Conservation (phyloP, 352 stramenopile genomes). For the Phytopythium mirpurense region DNA sequence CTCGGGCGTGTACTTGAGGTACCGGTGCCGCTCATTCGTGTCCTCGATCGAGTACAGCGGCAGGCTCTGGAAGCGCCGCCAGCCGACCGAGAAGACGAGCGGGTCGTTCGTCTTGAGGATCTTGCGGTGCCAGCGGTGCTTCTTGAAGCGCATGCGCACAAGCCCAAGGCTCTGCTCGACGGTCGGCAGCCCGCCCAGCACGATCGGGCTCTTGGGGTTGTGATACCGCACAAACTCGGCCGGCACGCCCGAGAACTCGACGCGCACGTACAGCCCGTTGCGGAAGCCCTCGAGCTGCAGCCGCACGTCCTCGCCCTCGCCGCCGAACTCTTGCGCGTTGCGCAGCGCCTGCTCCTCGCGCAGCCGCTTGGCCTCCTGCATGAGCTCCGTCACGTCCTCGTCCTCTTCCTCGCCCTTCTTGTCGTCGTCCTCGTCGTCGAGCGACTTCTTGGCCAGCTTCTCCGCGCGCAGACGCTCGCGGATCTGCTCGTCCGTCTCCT, state of each 20-base stretch:
- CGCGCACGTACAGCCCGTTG: slow-evolving; percentile 96
- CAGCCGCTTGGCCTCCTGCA: slow-evolving; percentile 76
- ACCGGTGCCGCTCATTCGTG: slow-evolving; percentile 94
- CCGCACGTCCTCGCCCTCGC: slow-evolving; percentile 91
- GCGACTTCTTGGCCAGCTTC: slow-evolving; percentile 89
- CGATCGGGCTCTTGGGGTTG: slow-evolving; percentile 81
- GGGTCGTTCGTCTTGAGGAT: slow-evolving; percentile 99
- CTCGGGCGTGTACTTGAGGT: slow-evolving; percentile 99
- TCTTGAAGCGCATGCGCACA: slow-evolving; percentile 97
- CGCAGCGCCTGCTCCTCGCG: slow-evolving; percentile 75
- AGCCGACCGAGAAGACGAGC: slow-evolving; percentile 98
- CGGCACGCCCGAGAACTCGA: slow-evolving; percentile 94
- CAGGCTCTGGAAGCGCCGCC: slow-evolving; percentile 98
- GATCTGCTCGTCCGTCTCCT: slow-evolving; percentile 80
- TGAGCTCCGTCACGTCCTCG: slow-evolving; percentile 83
- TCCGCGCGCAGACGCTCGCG: slow-evolving; percentile 82
- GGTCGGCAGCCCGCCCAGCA: slow-evolving; percentile 94
- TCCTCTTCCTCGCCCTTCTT: slow-evolving; percentile 65
- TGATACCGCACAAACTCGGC: slow-evolving; percentile 95
- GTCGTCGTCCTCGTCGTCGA: slow-evolving; percentile 59
- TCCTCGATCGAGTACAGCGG: slow-evolving; percentile 99
- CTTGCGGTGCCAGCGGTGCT: slow-evolving; percentile 98
- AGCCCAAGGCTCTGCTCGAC: slow-evolving; percentile 95
- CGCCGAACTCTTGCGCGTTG: slow-evolving; percentile 94
- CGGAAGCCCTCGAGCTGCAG: slow-evolving; percentile 94